phyloP scores from a whole-genome alignment of 441 rosid species.

The Capsella rubella region DNA sequence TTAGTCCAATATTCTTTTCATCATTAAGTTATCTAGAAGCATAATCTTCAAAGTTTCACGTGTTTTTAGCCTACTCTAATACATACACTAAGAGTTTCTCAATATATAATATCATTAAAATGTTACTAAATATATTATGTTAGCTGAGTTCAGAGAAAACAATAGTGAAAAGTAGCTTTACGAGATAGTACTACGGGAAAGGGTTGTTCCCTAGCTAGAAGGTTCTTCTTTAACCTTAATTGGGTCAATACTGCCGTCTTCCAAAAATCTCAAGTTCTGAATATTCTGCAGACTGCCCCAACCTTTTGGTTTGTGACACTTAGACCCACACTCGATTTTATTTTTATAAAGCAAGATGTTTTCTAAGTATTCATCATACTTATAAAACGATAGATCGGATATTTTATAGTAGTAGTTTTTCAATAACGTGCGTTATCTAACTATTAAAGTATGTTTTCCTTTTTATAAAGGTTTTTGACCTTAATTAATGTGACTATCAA shows the following conservation, averaged over 20 bases:
- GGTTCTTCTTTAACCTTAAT: not conserved
- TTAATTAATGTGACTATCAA: not conserved
- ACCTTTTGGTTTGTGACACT: not conserved
- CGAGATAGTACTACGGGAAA: not conserved
- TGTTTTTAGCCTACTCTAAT: not conserved
- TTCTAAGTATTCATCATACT: not conserved
- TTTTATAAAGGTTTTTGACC: not conserved
- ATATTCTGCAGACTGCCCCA: not conserved
- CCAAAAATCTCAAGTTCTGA: not conserved
- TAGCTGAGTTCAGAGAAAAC: no score
- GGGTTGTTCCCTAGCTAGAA: not conserved
- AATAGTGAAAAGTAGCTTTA: not conserved
- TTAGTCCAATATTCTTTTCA: constrained; percentile 13
- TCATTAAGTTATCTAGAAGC: constrained; percentile 11
- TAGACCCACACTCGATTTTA: not conserved
- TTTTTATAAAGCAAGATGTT: not conserved
- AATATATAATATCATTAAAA: no score
- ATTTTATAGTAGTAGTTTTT: not conserved
- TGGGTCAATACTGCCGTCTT: constrained; percentile 63
- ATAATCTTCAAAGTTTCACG: constrained; percentile 18
- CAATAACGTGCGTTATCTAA: not conserved
- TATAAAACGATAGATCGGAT: not conserved
- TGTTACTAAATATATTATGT: no score
- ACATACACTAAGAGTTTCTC: no score
- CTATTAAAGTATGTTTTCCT: not conserved